These are phyloP conservation scores for Abrus precatorius DNA, from an alignment of 306 rosid genomes.

Conservation along the genomic window DNA sequence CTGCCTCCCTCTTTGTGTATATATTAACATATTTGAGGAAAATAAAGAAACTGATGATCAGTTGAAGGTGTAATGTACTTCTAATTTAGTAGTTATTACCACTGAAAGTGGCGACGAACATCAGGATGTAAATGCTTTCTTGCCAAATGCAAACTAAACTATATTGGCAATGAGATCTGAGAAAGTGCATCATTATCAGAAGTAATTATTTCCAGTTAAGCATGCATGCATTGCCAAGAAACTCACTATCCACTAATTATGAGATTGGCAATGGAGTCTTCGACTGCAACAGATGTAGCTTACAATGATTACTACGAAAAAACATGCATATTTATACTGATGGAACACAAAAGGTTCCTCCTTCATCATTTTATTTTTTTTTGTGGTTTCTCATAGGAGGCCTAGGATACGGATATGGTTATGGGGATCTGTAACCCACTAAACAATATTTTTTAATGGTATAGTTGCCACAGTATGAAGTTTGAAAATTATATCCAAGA, in stretches of 20 bases:
- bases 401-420: not conserved
- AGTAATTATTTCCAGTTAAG: constrained; percentile 4
- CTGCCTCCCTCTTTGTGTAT: not conserved
- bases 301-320: constrained; percentile 21
- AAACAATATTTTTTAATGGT: not conserved
- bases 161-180: constrained; percentile 13
- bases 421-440: too few relatives aligned
- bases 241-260: constrained; percentile 4
- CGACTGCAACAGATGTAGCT: constrained; percentile 22
- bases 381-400: not conserved
- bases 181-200: constrained; percentile 30
- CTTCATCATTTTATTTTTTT: not conserved
- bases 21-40: not conserved
- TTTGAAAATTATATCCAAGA: constrained; percentile 23
- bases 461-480: not conserved
- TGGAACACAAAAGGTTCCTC: constrained; percentile 17
- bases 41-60: constrained; percentile 18
- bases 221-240: constrained; percentile 27
- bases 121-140: constrained; percentile 17
- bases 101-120: constrained; percentile 27
- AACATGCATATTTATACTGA: not conserved
- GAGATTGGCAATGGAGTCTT: constrained; percentile 18
- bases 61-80: constrained; percentile 5
- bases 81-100: not conserved
- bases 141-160: not conserved